Conservation (phyloP, 169 alveolate genomes). For the Plasmodium fragile region DNA sequence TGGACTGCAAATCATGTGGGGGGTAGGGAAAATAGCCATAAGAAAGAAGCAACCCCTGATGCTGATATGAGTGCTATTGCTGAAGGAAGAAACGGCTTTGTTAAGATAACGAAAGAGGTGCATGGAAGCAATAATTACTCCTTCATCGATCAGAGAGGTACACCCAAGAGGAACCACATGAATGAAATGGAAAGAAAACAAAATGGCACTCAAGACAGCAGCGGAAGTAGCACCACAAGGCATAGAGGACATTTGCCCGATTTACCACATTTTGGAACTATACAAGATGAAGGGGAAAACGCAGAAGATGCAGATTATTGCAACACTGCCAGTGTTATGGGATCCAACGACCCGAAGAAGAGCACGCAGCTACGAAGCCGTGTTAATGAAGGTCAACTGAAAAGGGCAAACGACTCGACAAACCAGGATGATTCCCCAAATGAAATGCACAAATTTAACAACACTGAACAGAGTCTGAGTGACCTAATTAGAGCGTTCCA, state of each 20-base stretch:
- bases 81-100: background rate
- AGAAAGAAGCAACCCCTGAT: background rate
- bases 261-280: background rate
- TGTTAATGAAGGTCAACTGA: background rate
- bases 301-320: background rate
- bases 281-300: background rate
- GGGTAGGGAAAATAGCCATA: background rate
- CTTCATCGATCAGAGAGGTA: background rate
- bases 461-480: background rate
- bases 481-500: background rate
- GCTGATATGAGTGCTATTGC: background rate
- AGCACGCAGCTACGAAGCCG: background rate
- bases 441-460: background rate
- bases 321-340: background rate
- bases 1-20: background rate
- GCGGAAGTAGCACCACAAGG: background rate
- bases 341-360: background rate
- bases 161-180: background rate
- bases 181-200: background rate
- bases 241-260: background rate
- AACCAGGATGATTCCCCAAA: background rate
- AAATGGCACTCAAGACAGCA: background rate
- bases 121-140: conserved; percentile 11
- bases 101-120: conserved; percentile 28
- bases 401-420: background rate